Base-by-base conservation (phyloP, 768 basidiomycete genomes). In the Boletus tylopilopsis region DNA sequence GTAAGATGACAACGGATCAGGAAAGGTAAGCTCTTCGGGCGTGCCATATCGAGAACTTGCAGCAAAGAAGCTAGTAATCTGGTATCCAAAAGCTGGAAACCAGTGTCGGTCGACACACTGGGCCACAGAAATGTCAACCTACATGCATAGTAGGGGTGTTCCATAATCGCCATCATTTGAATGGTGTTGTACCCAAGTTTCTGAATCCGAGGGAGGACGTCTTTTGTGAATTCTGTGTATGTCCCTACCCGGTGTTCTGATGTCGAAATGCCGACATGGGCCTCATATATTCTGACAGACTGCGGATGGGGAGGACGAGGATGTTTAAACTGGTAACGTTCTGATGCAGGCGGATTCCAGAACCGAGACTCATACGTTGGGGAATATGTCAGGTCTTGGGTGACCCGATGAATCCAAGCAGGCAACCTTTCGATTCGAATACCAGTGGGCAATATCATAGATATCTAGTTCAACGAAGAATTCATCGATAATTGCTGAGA, bases 131-230 rank as follows among this genome's bases (percentile, higher is more conserved):
- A 30, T 7, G 37, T 49, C 16, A 33, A 71, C 88, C 60, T 58
- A 94, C 93, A 97, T 54, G 94, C 94, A 69, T 97, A 97, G 68
- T 97, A 97, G 3, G 94, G 90, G 64, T 97, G 94, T 66, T 96
- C 94, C 92, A 96, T 94, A 51, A 96, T 76, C 15, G 92, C 96
- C 96, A 99, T 99, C 59, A 98, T 78, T 70, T 99, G 96, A 55
- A 99, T 97, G 46, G 85, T 82, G 65, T 98, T 99, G 71, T 99
- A 99, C 9, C 94, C 96, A 22, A 98, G 77, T 49, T 82, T 82
- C 67, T 85, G 84, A 67, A 99, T 98, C 54, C 94, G 78, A 38
- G 89, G 90, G 18, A 99, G 76, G 39, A 89, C 70, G 63, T 95
- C 78, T 47, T 72, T 69, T 23, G 92, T 94, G 60, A 99, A 99